Evolutionary conservation across 164 flowering plant species (phyloP).

Genomic region (Stephania japonica): DNA sequence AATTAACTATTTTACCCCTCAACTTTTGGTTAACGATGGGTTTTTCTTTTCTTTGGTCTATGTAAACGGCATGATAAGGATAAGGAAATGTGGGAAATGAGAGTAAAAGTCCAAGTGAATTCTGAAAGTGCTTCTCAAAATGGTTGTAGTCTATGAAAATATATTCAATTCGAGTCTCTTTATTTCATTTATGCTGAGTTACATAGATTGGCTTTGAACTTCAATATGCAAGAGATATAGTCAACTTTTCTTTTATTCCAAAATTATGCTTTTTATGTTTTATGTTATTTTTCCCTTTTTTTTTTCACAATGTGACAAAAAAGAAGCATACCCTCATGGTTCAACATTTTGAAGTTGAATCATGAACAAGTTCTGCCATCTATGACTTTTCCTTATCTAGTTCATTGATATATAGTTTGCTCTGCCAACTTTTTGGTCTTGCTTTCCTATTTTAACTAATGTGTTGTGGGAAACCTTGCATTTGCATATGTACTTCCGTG

Average conservation of each 20-base stretch:
- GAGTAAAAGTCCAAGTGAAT: no score
- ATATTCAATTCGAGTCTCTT: background rate
- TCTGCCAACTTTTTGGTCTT: background rate
- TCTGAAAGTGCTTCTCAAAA: no score
- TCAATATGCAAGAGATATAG: background rate
- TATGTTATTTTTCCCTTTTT: background rate
- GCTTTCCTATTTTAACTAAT: background rate
- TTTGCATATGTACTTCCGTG: slow-evolving; percentile 7
- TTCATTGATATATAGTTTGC: background rate
- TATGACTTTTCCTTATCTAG: background rate
- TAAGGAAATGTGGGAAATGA: no score
- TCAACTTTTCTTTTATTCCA: background rate
- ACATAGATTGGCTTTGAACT: background rate
- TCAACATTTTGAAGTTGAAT: background rate
- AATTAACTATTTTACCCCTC: no score
- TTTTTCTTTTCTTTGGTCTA: no score
- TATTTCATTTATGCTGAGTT: background rate
- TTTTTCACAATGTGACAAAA: background rate
- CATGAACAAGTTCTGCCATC: background rate
- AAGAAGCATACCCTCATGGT: background rate
- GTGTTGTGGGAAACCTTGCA: background rate
- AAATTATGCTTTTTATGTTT: background rate
- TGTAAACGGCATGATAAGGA: no score
- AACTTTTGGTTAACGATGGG: no score
- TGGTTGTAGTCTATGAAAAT: background rate